Percentiles rank a stretch among this genome's conserved stretches.
phyloP scores from a whole-genome alignment of 768 basidiomycete genomes.

The Bullera alba region DNA sequence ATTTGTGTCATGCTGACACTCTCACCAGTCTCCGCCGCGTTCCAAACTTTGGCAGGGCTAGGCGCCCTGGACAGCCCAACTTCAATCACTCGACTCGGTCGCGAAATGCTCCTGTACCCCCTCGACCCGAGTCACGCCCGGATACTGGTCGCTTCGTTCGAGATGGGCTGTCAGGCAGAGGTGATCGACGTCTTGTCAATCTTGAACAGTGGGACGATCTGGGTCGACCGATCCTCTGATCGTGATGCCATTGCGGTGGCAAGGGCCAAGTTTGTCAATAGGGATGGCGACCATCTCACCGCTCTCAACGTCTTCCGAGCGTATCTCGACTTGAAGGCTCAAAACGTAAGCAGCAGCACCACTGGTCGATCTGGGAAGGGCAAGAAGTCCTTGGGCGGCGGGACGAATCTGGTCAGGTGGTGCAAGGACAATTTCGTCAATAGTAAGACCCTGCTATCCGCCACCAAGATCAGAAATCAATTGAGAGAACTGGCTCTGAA shows the following conservation, averaged over 20 bases:
- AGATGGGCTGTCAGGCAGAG: constrained; percentile 65
- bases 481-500: constrained; percentile 60
- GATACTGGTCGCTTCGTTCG: constrained; percentile 68
- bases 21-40: constrained; percentile 41
- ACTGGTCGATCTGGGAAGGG: constrained; percentile 4
- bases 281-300: constrained; percentile 84
- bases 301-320: constrained; percentile 75
- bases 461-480: constrained; percentile 72
- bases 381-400: constrained; percentile 4
- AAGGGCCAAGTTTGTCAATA: constrained; percentile 70
- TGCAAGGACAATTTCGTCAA: constrained; percentile 77
- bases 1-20: background rate
- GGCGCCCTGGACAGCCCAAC: constrained; percentile 66
- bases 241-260: constrained; percentile 61
- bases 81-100: constrained; percentile 64
- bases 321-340: constrained; percentile 56
- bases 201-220: constrained; percentile 71
- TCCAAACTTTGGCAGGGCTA: constrained; percentile 60
- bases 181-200: constrained; percentile 78
- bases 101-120: constrained; percentile 81
- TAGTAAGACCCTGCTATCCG: constrained; percentile 69
- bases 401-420: constrained; percentile 57
- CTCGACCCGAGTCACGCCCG: constrained; percentile 80
- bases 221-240: constrained; percentile 62
- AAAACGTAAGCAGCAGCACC: no score